Percentiles rank a stretch among this genome's conserved stretches.
These are phyloP conservation scores for Drosera capensis DNA, from an alignment of 148 eudicot genomes.

Conservation along the genomic window DNA sequence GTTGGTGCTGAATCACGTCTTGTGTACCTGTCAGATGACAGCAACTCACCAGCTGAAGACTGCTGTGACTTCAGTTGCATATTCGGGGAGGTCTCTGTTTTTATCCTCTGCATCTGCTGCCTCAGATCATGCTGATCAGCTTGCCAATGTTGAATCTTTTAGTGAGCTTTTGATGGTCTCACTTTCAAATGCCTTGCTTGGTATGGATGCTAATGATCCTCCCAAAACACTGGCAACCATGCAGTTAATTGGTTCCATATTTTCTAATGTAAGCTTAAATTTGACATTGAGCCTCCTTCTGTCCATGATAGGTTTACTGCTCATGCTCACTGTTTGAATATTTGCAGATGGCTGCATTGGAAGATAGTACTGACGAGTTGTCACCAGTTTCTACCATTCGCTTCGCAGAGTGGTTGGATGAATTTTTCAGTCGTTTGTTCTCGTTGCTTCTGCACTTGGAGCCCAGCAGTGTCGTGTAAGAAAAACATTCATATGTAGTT, in stretches of 20 bases:
- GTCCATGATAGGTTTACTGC: neutral
- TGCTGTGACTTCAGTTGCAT: slow-evolving; percentile 85
- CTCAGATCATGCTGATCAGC: slow-evolving; percentile 24
- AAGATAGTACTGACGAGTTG: slow-evolving; percentile 43
- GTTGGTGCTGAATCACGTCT: neutral
- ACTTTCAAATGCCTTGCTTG: slow-evolving; percentile 82
- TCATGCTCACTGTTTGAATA: slow-evolving; percentile 12
- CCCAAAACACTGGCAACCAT: slow-evolving; percentile 97
- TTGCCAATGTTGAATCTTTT: slow-evolving; percentile 26
- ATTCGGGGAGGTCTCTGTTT: slow-evolving; percentile 64
- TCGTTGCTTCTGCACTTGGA: slow-evolving; percentile 88
- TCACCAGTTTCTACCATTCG: slow-evolving; percentile 35
- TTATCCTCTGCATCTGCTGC: slow-evolving; percentile 37
- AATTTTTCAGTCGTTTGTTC: slow-evolving; percentile 83
- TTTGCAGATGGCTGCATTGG: slow-evolving; percentile 59
- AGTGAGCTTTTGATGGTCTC: slow-evolving; percentile 73
- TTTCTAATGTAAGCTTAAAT: slow-evolving; percentile 62
- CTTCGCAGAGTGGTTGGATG: slow-evolving; percentile 99
- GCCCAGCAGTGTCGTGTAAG: slow-evolving; percentile 86
- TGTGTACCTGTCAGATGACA: slow-evolving; percentile 55
- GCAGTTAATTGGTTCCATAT: slow-evolving; percentile 90
- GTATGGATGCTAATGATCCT: slow-evolving; percentile 99
- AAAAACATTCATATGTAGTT: slow-evolving; percentile 1
- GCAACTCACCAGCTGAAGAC: slow-evolving; percentile 98
- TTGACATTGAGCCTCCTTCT: slow-evolving; percentile 2